These are phyloP conservation scores for Backusella macrospora DNA, from an alignment of 192 early-diverging fungal species.

Conservation along the genomic window DNA sequence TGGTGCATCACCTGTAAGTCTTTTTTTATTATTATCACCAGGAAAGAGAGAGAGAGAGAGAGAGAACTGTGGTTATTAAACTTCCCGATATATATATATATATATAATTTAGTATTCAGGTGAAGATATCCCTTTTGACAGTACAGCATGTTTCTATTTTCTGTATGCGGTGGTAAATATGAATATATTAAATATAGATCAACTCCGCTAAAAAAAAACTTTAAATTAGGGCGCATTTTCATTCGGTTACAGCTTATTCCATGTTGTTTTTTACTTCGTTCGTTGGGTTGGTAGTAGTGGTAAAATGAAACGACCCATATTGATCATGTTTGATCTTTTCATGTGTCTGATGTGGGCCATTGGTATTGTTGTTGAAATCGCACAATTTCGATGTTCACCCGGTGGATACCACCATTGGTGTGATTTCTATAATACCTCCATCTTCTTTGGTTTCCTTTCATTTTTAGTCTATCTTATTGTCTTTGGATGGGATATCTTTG, in stretches of 20 bases:
- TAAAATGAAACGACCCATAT: conserved; percentile 37
- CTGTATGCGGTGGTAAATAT: conserved; percentile 39
- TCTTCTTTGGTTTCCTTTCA: conserved; percentile 44
- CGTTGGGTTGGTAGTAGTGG: conserved; percentile 24
- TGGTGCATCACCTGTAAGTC: conserved; percentile 42
- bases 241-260: conserved; percentile 24
- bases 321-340: conserved; percentile 33
- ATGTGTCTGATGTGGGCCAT: conserved; percentile 43
- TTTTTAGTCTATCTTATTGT: conserved; percentile 30
- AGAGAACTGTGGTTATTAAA: neutral
- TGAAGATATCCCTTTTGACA: conserved; percentile 29
- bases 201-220: neutral
- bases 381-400: conserved; percentile 27
- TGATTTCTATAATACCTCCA: conserved; percentile 45
- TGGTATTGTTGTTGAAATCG: conserved; percentile 34
- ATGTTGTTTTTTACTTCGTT: conserved; percentile 21
- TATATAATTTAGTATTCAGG: conserved; percentile 25
- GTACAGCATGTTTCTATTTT: conserved; percentile 37
- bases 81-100: neutral
- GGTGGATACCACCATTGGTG: conserved; percentile 40
- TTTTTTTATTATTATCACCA: neutral
- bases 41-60: too few species aligned
- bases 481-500: conserved; percentile 38
- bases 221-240: conserved; percentile 26
- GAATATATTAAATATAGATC: neutral